Base-by-base conservation (phyloP, 2,329 filamentous ascomycete species). In the Neofusicoccum parvum region DNA sequence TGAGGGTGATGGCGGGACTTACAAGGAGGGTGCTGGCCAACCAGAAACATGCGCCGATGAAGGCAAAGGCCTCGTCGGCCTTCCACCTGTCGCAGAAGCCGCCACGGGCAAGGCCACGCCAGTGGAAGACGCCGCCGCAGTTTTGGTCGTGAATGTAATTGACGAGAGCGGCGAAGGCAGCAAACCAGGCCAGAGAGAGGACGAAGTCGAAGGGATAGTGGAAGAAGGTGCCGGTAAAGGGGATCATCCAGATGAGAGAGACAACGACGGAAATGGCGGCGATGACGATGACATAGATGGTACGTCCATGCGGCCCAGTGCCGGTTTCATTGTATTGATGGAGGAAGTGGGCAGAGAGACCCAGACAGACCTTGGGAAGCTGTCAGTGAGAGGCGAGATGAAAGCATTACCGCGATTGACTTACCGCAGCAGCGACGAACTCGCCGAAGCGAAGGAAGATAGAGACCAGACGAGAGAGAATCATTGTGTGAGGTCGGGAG, bases 231-330 rank as follows among this genome's bases (percentile, higher is more conserved):
- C 81, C 80, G 2, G 86, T 85, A 73, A 91, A 91, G 1, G 91
- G 91, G 46, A 94, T 82, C 34, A 93, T 82, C 86, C 90, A 92
- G 68, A 94, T 75, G 32, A 94, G 78, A 5, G 86, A 82, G n/a
- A 92, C 80, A 46, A 94, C 75, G 64, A 93, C 87, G 12, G 88
- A 87, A 17, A 94, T 72, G 20, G 83, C 88, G 2, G 91, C 88
- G 45, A 93, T 83, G 17, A 92, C 86, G 72, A 90, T 86, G 51
- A 90, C 86, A 81, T 92, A 94, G 78, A 94, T 92, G 80, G 89
- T 88, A 65, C 90, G 88, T 41, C 84, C 87, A 62, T 83, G 81
- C 41, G 81, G 76, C 20, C 80, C 63, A 41, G 43, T 20, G 62
- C 82, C 81, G 41, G 81, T 76, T 23, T 80, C 62, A 23, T 60